Evolutionary conservation across 1,139 yeast genomes (phyloP).

Genomic region (Debaryomyces coudertii): DNA sequence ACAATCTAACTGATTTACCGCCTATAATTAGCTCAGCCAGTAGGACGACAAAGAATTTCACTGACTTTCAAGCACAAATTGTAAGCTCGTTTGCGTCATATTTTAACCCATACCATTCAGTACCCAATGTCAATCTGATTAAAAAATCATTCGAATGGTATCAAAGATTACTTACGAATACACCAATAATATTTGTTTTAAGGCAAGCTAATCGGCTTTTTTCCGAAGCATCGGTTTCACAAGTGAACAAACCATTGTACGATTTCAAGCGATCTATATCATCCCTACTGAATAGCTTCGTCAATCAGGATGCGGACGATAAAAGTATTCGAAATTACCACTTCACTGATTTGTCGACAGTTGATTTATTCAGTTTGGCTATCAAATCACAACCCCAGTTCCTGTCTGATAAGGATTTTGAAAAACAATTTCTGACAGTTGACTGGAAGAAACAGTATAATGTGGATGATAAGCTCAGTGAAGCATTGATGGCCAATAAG

Average conservation of each 20-base stretch:
- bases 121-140: conserved; percentile 18
- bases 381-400: conserved; percentile 17
- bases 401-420: conserved; percentile 9
- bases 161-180: conserved; percentile 25
- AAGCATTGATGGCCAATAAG: conserved; percentile 11
- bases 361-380: conserved; percentile 37
- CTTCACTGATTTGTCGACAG: conserved; percentile 29
- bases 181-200: conserved; percentile 40
- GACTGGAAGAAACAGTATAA: conserved; percentile 14
- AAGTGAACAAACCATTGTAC: conserved; percentile 27
- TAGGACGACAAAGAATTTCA: conserved; percentile 20
- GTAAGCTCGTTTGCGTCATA: conserved; percentile 26
- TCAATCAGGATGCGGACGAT: conserved; percentile 8
- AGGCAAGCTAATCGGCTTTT: conserved; percentile 34
- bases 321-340: conserved; percentile 30
- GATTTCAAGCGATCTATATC: conserved; percentile 20
- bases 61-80: conserved; percentile 28
- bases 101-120: conserved; percentile 21
- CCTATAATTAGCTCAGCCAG: conserved; percentile 18
- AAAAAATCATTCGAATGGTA: conserved; percentile 35
- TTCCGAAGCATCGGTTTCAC: conserved; percentile 29
- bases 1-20: neutral
- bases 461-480: conserved; percentile 16
- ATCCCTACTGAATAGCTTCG: conserved; percentile 16
- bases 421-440: neutral